Evolutionary conservation across 768 basidiomycete genomes (phyloP), one percentile per base, ranked within the genome.

Genomic region (Porpolomopsis calyptriformis): DNA sequence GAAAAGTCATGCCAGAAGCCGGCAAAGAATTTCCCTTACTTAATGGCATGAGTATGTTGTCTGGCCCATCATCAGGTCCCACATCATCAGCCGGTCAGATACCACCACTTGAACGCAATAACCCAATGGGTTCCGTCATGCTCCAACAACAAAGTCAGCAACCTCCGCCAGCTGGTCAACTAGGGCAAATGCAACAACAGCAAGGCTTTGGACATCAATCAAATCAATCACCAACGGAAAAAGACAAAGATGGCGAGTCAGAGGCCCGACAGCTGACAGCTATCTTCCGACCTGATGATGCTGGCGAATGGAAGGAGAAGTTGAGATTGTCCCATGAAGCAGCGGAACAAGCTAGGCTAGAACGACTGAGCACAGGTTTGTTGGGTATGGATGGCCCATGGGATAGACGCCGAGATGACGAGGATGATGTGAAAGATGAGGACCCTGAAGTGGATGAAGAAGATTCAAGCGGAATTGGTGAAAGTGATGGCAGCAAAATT

Each of bases 201-300:
- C 53, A 53, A 43, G 53, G 50, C 35, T 7, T 44, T 62, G 60
- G 16, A 68, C 67, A 68, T 52, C 54, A 55, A 22, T 50, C 60
- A 48, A 53, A 64, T n/a, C 59, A 62, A 23, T 49, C 58, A 19
- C 60, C 61, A 37, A 45, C 51, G 4, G 68, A 67, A 43, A 69
- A 68, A 52, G 72, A 77, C 33, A 71, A 63, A 48, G 76, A 77
- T 23, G 55, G 53, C 3, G 73, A 76, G 22, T 55, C 61, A 4
- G 76, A 80, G 49, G 68, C 68, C 33, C 69, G 77, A 31, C 73
- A 74, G 47, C 60, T 76, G n/a, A 86, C 83, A 16, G 78, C 86
- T 9, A 91, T 94, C 47, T 94, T 90, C 65, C 73, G 86, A 44
- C 87, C 91, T 1, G 89, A 92, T 53, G 84, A 83, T 48, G 78